Conservation (phyloP, 495 filamentous ascomycete species). For the Parmelia sp. region DNA sequence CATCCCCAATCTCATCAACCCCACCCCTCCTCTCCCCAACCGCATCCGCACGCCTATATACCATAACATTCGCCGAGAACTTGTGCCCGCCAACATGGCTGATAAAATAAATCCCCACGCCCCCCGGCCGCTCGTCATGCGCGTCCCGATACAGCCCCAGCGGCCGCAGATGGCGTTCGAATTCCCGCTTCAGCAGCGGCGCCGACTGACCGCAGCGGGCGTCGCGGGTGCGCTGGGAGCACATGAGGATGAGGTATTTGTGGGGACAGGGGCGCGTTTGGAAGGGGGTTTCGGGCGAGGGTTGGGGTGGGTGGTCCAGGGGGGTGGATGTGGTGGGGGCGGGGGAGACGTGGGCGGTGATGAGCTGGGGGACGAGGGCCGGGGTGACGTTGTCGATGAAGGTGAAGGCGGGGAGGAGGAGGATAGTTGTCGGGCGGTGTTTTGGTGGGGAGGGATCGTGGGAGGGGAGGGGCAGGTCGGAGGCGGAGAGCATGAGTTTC, state of each 20-base stretch:
- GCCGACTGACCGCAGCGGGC: conserved; percentile 91
- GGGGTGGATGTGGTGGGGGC: conserved; percentile 71
- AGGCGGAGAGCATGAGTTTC: conserved; percentile 88
- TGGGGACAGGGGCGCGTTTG: conserved; percentile 69
- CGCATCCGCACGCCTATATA: conserved; percentile 67
- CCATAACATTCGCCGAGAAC: conserved; percentile 84
- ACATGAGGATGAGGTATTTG: conserved; percentile 80
- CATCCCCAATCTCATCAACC: conserved; percentile 20
- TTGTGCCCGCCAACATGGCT: conserved; percentile 94
- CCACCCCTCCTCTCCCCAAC: conserved; percentile 40
- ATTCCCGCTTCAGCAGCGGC: conserved; percentile 75
- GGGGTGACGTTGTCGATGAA: conserved; percentile 83
- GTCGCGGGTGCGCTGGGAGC: conserved; percentile 87
- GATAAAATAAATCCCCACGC: conserved; percentile 92
- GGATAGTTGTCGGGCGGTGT: conserved; percentile 68
- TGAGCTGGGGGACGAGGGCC: conserved; percentile 61
- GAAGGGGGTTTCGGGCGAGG: conserved; percentile 44
- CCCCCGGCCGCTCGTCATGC: conserved; percentile 78
- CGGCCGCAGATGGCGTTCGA: conserved; percentile 82
- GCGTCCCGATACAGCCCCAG: conserved; percentile 80
- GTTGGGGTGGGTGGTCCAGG: conserved; percentile 32
- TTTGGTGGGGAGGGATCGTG: conserved; percentile 47
- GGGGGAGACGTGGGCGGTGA: conserved; percentile 62
- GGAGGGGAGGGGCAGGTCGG: conserved; percentile 76
- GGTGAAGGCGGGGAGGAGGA: conserved; percentile 83